These are phyloP conservation scores for Mucor mucedo DNA, from an alignment of 371 early-diverging fungal genomes.

Conservation along the genomic window DNA sequence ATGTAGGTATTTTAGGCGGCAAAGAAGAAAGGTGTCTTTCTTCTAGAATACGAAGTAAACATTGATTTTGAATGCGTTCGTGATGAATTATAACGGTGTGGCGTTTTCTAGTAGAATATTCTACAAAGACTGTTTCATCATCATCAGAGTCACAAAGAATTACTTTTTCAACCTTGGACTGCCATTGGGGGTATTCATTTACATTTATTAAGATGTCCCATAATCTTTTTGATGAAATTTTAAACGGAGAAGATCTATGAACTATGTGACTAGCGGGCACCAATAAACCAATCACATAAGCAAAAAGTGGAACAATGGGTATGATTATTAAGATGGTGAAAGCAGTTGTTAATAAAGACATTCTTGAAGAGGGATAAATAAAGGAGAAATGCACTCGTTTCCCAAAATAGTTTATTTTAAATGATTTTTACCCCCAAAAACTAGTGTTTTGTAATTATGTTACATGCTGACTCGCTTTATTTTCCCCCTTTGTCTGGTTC, in stretches of 20 bases:
- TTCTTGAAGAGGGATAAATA: slow-evolving; percentile 2
- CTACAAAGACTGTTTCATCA: slow-evolving; percentile 30
- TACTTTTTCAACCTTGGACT: slow-evolving; percentile 34
- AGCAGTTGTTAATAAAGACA: slow-evolving; percentile 12
- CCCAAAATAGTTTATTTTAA: too few species aligned
- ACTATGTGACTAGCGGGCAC: slow-evolving; percentile 31
- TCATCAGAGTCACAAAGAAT: slow-evolving; percentile 13
- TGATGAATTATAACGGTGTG: slow-evolving; percentile 41
- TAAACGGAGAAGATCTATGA: slow-evolving; percentile 13
- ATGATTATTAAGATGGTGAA: slow-evolving; percentile 5
- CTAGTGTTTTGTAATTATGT: too few species aligned
- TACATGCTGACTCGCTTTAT: too few species aligned
- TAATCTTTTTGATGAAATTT: slow-evolving; percentile 25
- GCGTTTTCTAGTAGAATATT: slow-evolving; percentile 32
- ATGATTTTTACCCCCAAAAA: too few species aligned
- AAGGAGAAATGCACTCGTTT: background rate
- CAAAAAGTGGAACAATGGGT: slow-evolving; percentile 12
- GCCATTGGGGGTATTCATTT: slow-evolving; percentile 41
- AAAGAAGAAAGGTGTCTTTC: slow-evolving; percentile 17
- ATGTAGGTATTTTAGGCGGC: slow-evolving; percentile 27
- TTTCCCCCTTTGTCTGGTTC: too few species aligned
- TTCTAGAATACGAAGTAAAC: slow-evolving; percentile 40
- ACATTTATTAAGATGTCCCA: slow-evolving; percentile 43
- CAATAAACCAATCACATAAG: slow-evolving; percentile 23
- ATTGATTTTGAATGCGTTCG: slow-evolving; percentile 26